A percentile compares a stretch with the other conserved stretches of the same genome.
phyloP scores from a whole-genome alignment of 2,329 filamentous ascomycete genomes.

The Aspergillus arachidicola region DNA sequence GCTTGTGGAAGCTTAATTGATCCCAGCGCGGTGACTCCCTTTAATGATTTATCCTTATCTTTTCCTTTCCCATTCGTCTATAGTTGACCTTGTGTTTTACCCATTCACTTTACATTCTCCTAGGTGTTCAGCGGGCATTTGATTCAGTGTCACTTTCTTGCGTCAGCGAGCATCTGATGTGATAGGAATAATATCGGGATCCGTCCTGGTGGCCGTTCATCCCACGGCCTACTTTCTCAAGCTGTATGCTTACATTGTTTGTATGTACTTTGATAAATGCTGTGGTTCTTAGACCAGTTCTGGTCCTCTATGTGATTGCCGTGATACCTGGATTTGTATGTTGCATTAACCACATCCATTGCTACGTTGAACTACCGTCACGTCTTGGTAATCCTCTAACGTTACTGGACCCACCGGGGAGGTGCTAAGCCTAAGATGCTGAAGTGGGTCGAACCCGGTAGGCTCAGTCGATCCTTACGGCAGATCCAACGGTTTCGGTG shows the following conservation, averaged over 20 bases:
- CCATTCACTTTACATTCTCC: conserved; percentile 24
- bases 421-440: background rate
- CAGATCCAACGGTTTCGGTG: no score
- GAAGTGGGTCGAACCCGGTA: background rate
- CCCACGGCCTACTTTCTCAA: conserved; percentile 9
- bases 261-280: conserved; percentile 22
- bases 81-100: conserved; percentile 15
- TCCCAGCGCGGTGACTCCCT: conserved; percentile 6
- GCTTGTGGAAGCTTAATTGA: conserved; percentile 72
- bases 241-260: conserved; percentile 16
- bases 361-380: background rate
- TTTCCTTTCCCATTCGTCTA: conserved; percentile 10
- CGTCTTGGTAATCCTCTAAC: background rate
- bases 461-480: no score
- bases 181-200: conserved; percentile 20
- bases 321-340: conserved; percentile 19
- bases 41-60: conserved; percentile 5
- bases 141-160: conserved; percentile 28
- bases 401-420: background rate
- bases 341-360: conserved; percentile 1
- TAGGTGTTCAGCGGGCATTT: conserved; percentile 37
- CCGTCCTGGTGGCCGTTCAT: conserved; percentile 14
- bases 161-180: conserved; percentile 40
- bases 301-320: conserved; percentile 27
- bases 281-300: conserved; percentile 27